Conservation (phyloP, 495 filamentous ascomycete genomes). For the Hamigera avellanea region DNA sequence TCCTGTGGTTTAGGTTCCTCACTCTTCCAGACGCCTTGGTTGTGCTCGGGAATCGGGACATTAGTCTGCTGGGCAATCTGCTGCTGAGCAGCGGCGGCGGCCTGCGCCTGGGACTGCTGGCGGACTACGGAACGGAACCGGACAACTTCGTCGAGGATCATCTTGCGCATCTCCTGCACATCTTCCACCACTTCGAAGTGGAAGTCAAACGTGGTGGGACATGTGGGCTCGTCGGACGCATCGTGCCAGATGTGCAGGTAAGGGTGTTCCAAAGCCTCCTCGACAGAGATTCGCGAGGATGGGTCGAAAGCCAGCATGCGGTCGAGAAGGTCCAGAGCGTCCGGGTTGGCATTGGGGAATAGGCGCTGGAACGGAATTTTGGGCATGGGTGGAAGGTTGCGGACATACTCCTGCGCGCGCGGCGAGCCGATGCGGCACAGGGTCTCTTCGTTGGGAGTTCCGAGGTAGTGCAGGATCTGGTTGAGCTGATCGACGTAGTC, state of each 20-base stretch:
- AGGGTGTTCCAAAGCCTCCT: conserved; percentile 86
- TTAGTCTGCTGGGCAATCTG: conserved; percentile 33
- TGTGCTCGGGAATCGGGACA: conserved; percentile 63
- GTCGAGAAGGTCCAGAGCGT: conserved; percentile 89
- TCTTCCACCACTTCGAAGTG: conserved; percentile 94
- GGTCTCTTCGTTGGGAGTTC: conserved; percentile 92
- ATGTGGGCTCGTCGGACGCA: conserved; percentile 85
- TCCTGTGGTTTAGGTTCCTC: conserved; percentile 88
- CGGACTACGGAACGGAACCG: conserved; percentile 69
- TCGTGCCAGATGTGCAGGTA: conserved; percentile 99
- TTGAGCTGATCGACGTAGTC: conserved; percentile 99
- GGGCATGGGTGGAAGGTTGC: conserved; percentile 92
- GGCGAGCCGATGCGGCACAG: conserved; percentile 90
- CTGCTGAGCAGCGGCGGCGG: conserved; percentile 23
- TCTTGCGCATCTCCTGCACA: conserved; percentile 83
- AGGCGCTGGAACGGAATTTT: conserved; percentile 80
- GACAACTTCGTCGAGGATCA: conserved; percentile 90
- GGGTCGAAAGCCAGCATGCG: conserved; percentile 97
- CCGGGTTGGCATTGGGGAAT: conserved; percentile 92
- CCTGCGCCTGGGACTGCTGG: conserved; percentile 43
- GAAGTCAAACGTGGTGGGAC: conserved; percentile 92
- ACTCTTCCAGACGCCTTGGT: conserved; percentile 56
- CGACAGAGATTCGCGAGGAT: conserved; percentile 78
- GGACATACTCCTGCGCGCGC: conserved; percentile 94
- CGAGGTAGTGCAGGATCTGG: conserved; percentile 96